Base-by-base conservation (phyloP, 2,329 filamentous ascomycete genomes). In the Fusarium foetens region DNA sequence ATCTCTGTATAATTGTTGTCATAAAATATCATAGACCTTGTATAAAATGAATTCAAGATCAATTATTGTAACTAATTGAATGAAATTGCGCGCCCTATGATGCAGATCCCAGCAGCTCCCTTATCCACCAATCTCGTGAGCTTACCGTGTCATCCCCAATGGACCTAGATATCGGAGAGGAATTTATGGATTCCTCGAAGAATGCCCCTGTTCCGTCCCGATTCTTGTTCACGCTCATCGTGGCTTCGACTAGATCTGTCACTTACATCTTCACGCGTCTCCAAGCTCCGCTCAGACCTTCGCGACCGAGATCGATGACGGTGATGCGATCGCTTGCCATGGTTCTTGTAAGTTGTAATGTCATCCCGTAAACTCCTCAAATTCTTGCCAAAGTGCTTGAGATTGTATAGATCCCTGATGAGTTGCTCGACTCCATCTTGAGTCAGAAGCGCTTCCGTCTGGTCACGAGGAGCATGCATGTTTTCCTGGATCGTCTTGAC, bases 401-500 rank as follows among this genome's bases (percentile, higher is more conserved):
- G 61, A 14, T 21, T 35, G n/a, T 70, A 74, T 8, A 74, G n/a
- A 1, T 58, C 58, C 4, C 7, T 23, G 7, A 64, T 70, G 3
- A 72, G 59, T 0, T 60, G 49, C 3, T 39, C 10, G 0, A 74
- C 58, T 8, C 62, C 60, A 5, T 60, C 33, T 2, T 60, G 39
- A 1, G 63, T 75, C 4, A 74, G 58, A 3, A 62, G 25, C 23
- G 39, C 12, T 5, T 71, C 63, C 3, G 29, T n/a, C 1, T 51
- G 42, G 7, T 27, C 5, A 3, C 49, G 39, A 11, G 64, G 62
- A 27, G 27, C 29, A 16, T 4, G 25, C 52, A 72, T 66, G 33
- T 69, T 70, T 10, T 57, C 33, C 8, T 71, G 39, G 11, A 74
- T 68, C 5, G 62, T 55, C 9, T 73, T 61, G 3, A 62, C 65